These are phyloP conservation scores for Begonia fuchsioides DNA, from an alignment of 306 rosid species.

Conservation along the genomic window DNA sequence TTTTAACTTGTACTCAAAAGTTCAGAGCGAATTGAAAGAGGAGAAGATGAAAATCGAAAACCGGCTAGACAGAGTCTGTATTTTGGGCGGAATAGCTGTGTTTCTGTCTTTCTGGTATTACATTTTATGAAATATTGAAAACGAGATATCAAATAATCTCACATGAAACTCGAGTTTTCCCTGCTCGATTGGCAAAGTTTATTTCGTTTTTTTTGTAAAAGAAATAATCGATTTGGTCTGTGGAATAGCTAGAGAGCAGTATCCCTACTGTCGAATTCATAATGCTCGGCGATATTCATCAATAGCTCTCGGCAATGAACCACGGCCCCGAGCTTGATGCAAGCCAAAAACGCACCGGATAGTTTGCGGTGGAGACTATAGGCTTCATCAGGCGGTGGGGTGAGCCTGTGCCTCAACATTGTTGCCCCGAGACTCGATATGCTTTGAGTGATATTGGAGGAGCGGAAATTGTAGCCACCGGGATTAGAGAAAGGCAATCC, in stretches of 20 bases:
- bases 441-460: slow-evolving; percentile 57
- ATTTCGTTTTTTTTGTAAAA: no score
- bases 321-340: slow-evolving; percentile 78
- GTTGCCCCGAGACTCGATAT: slow-evolving; percentile 77
- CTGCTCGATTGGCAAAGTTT: no score
- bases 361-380: slow-evolving; percentile 95
- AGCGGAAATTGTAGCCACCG: slow-evolving; percentile 54
- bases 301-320: slow-evolving; percentile 80
- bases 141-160: neutral
- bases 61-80: slow-evolving; percentile 40
- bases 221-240: no score
- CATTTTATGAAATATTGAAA: slow-evolving; percentile 24
- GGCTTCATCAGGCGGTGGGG: slow-evolving; percentile 92
- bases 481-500: slow-evolving; percentile 73
- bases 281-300: slow-evolving; percentile 34
- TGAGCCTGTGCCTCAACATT: slow-evolving; percentile 83
- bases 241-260: no score
- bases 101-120: slow-evolving; percentile 33
- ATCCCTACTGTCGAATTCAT: slow-evolving; percentile 40
- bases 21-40: slow-evolving; percentile 63
- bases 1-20: slow-evolving; percentile 55
- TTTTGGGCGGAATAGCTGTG: slow-evolving; percentile 27
- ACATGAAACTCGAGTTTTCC: no score
- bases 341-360: slow-evolving; percentile 86
- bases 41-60: slow-evolving; percentile 76